Evolutionary conservation across 2,329 filamentous ascomycete species (phyloP).

Genomic region (Hypoxylon sp.): DNA sequence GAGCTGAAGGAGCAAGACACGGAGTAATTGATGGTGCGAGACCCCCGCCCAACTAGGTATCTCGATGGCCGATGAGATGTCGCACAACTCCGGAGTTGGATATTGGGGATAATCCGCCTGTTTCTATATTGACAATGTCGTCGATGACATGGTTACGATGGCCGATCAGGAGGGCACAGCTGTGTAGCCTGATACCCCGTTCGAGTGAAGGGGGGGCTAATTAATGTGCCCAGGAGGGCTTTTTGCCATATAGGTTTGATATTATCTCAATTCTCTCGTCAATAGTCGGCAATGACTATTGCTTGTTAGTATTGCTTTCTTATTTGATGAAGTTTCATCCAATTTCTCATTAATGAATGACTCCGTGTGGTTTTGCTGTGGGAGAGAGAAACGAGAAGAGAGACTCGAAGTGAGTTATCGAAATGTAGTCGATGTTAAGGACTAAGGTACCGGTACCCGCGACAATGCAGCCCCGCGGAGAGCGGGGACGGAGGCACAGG

Average conservation of each 20-base stretch:
- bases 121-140: slow-evolving; percentile 10
- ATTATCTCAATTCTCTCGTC: slow-evolving; percentile 21
- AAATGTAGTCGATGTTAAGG: slow-evolving; percentile 24
- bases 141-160: slow-evolving; percentile 10
- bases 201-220: slow-evolving; percentile 24
- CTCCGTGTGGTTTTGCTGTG: neutral
- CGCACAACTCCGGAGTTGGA: slow-evolving; percentile 37
- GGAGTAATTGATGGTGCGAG: slow-evolving; percentile 31
- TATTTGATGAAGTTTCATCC: neutral
- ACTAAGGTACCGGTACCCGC: slow-evolving; percentile 33
- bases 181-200: no score
- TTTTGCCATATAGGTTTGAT: slow-evolving; percentile 19
- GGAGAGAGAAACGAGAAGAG: slow-evolving; percentile 31
- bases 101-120: slow-evolving; percentile 39
- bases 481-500: slow-evolving; percentile 23
- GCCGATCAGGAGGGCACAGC: slow-evolving; percentile 12
- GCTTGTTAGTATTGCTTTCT: slow-evolving; percentile 1
- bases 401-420: slow-evolving; percentile 11
- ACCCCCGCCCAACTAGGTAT: slow-evolving; percentile 1
- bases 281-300: slow-evolving; percentile 22
- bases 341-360: neutral
- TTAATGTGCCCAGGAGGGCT: neutral
- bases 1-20: slow-evolving; percentile 5
- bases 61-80: slow-evolving; percentile 13
- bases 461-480: slow-evolving; percentile 11